phyloP scores from a whole-genome alignment of 306 rosid species.

The Ammopiptanthus mongolicus region DNA sequence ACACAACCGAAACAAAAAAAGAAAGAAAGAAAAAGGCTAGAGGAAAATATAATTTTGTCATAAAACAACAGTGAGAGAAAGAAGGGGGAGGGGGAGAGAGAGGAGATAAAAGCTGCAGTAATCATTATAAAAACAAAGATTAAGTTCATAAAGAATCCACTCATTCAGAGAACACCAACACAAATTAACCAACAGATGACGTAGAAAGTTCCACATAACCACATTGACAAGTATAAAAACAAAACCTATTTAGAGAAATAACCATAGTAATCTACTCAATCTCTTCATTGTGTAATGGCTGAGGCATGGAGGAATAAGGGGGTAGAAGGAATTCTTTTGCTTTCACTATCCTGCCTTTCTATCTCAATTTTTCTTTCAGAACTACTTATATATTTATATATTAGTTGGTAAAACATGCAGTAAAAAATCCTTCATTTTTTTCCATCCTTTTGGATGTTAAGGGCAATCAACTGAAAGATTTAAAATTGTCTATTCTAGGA shows the following conservation, averaged over 20 bases:
- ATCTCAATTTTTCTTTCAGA: too few species aligned
- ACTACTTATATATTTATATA: neutral
- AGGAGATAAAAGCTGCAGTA: too few species aligned
- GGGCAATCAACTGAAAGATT: neutral
- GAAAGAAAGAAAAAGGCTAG: neutral
- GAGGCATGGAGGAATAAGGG: neutral
- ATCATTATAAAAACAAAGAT: too few species aligned
- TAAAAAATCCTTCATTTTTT: neutral
- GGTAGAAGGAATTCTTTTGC: neutral
- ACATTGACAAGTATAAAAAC: too few species aligned
- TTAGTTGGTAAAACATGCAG: neutral
- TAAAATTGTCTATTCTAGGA: neutral
- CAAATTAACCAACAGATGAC: conserved; percentile 6
- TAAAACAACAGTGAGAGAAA: too few species aligned
- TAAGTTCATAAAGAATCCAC: neutral
- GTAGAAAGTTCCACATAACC: too few species aligned
- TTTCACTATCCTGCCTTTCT: neutral
- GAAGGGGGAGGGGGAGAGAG: too few species aligned
- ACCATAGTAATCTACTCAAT: too few species aligned
- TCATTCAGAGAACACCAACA: neutral
- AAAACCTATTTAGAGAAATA: too few species aligned
- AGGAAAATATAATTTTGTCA: too few species aligned
- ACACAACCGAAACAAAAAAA: neutral
- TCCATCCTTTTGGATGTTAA: neutral
- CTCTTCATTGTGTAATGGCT: neutral